Conservation (phyloP, 2,329 filamentous ascomycete species). For the Hansfordia pulvinata region DNA sequence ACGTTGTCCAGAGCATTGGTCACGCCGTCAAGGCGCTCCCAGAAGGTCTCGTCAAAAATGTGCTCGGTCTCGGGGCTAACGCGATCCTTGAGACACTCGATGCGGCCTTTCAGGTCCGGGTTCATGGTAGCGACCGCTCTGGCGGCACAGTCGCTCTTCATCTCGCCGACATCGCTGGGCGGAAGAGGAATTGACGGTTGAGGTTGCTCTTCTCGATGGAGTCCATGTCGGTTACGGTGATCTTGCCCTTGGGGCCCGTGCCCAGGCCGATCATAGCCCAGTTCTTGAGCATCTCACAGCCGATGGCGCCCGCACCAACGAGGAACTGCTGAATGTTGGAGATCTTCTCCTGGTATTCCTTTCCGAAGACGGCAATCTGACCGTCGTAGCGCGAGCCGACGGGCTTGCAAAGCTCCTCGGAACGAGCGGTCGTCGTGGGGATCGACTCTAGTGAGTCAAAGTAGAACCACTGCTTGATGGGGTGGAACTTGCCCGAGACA, state of each 20-base stretch:
- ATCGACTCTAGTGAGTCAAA: slow-evolving; percentile 96
- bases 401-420: slow-evolving; percentile 80
- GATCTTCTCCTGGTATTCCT: slow-evolving; percentile 87
- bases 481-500: slow-evolving; percentile 93
- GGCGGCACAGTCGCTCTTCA: slow-evolving; percentile 94
- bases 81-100: slow-evolving; percentile 73
- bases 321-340: slow-evolving; percentile 85
- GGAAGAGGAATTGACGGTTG: slow-evolving; percentile 94
- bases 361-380: slow-evolving; percentile 91
- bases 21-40: slow-evolving; percentile 74
- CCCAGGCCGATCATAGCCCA: slow-evolving; percentile 98
- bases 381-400: slow-evolving; percentile 82
- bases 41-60: slow-evolving; percentile 89
- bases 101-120: slow-evolving; percentile 77
- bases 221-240: slow-evolving; percentile 93
- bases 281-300: slow-evolving; percentile 98
- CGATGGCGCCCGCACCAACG: slow-evolving; percentile 91
- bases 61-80: slow-evolving; percentile 87
- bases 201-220: slow-evolving; percentile 98
- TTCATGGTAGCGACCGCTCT: slow-evolving; percentile 92
- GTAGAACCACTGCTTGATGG: slow-evolving; percentile 93
- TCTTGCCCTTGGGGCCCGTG: slow-evolving; percentile 75
- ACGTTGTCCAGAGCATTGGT: slow-evolving; percentile 98
- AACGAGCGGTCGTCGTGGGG: slow-evolving; percentile 59
- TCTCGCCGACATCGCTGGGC: slow-evolving; percentile 84